Evolutionary conservation across 306 rosid genomes (phyloP), one percentile per base, ranked within the genome.

Genomic region (Senna siamea): DNA sequence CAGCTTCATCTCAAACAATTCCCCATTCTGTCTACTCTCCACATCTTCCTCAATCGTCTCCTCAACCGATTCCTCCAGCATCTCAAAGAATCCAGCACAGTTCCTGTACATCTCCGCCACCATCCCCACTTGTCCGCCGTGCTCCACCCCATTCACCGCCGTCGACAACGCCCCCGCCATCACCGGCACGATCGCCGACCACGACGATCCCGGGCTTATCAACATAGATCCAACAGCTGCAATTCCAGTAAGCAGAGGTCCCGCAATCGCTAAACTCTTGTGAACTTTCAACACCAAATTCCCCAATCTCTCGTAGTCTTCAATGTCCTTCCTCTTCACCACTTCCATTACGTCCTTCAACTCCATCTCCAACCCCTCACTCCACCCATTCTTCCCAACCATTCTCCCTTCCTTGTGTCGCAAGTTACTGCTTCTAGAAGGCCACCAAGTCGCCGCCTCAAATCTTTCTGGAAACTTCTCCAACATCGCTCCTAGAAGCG

Each of bases 401-500:
- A 41, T 41, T 8, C 13, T 8, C 2, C 23, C 9, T 59, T 32
- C 44, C 26, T 59, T 4, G 3, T 20, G 34, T 8, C 2, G 19
- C 3, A 17, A 6, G 40, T 4, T 15, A n/a, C n/a, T n/a, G n/a
- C n/a, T 3, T 11, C 7, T 59, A 28, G 58, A 17, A 47, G 98
- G 96, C 98, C 94, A 91, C 98, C 98, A 93, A 34, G 68, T 83
- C 2, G 97, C 89, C 0, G 93, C 92, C 65, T 91, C 86, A 30
- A 66, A 82, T 6, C 76, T 82, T 10, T 69, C 15, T 0, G 97
- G 98, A 55, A 86, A 88, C 55, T 93, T 93, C 26, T 93, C 97
- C n/a, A 91, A 51, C 98, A 93, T 93, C 1, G 73, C 83, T 19
- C 98, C 98, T 0, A 93, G 61, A 13, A 93, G 47, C 1, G 97